phyloP scores from a whole-genome alignment of 495 filamentous ascomycete genomes.

The Aspergillus ostianus region DNA sequence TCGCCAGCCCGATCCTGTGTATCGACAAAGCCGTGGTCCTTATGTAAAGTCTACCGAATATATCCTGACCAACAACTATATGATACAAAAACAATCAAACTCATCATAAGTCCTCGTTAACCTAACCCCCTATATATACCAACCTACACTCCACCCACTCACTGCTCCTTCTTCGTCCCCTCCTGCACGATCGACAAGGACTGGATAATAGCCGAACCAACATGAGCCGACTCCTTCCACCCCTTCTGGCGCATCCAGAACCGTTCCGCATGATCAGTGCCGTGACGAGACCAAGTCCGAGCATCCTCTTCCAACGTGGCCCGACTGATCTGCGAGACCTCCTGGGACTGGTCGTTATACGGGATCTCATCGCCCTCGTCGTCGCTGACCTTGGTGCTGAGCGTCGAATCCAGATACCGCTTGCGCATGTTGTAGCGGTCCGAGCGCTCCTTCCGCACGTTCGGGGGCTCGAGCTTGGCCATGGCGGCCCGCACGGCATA shows the following conservation, averaged over 20 bases:
- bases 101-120: not conserved
- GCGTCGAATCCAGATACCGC: conserved; percentile 58
- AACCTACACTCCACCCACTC: not conserved
- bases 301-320: conserved; percentile 66
- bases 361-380: conserved; percentile 26
- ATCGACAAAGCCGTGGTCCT: no score
- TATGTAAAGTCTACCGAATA: no score
- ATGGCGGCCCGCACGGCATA: conserved; percentile 68
- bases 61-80: not conserved
- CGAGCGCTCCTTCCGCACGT: conserved; percentile 73
- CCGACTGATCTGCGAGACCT: conserved; percentile 38
- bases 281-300: conserved; percentile 49
- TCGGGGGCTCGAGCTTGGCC: conserved; percentile 78
- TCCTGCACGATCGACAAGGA: conserved; percentile 33
- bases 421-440: conserved; percentile 74
- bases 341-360: conserved; percentile 9
- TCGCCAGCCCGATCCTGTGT: no score
- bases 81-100: not conserved
- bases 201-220: conserved; percentile 58
- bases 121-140: conserved; percentile 1
- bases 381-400: conserved; percentile 30
- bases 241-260: conserved; percentile 71
- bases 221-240: conserved; percentile 57
- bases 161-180: conserved; percentile 60
- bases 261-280: conserved; percentile 54